Base-by-base conservation (phyloP, 106 monocot genomes). In the Apostasia shenzhenica region DNA sequence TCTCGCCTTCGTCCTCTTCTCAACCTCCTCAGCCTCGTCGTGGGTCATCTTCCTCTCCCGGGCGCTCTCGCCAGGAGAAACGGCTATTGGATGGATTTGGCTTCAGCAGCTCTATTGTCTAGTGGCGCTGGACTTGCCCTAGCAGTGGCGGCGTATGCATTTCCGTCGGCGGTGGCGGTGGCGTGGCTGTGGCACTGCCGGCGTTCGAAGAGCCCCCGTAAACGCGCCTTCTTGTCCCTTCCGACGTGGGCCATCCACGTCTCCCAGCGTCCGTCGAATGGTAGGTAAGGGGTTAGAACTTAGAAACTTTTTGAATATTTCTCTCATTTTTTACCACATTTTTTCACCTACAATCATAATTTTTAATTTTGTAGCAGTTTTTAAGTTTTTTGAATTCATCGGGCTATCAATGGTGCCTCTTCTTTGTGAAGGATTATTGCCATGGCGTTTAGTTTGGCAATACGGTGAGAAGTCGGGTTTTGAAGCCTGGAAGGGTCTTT, bases 211-310 rank as follows among this genome's bases (percentile, higher is more conserved):
- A 95, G 77, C 95, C 95, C 2, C 55, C n/a, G n/a, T 63, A 2
- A 91, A 95, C 75, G 95, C 95, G 38, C 95, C n/a, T n/a, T n/a
- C n/a, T n/a, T 95, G 46, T 95, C 95, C 41, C 75, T 95, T 13
- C 91, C 95, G 39, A 91, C 95, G 10, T 95, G 95, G 95, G 84
- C 81, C 71, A 61, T 95, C 39, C 91, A 95, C 82, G 80, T 95
- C 39, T 95, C n/a, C 91, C 81, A 95, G 95, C 67, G 95, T 95
- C n/a, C 75, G 76, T 76, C 68, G 95, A 92, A 72, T 95, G 95
- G 95, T 95, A 64, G 11, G 40, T 59, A 59, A 41, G n/a, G 5
- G 51, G 10, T 8, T 10, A 8, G 10, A 52, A 10, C 40, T 45
- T 40, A 47, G 46, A 58, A 6, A 44, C 47, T 12, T 4, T 37